Percentiles rank a stretch among this genome's conserved stretches.
phyloP scores from a whole-genome alignment of 1,284 basidiomycete genomes.

The Marasmius tenuissimus region DNA sequence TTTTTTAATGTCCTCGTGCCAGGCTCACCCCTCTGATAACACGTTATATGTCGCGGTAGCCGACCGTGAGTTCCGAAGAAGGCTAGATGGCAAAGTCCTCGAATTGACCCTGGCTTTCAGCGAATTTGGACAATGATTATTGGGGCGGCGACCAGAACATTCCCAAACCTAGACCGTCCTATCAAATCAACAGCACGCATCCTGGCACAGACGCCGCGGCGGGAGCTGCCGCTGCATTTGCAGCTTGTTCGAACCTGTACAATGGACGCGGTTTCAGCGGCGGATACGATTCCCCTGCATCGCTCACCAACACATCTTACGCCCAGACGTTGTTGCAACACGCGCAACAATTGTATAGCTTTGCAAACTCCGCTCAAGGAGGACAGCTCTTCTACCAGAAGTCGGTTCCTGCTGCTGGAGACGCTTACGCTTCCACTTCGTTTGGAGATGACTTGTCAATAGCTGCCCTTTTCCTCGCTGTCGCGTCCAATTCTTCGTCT shows the following conservation, averaged over 20 bases:
- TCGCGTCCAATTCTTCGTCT: constrained; percentile 63
- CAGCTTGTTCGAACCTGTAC: constrained; percentile 84
- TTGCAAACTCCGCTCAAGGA: constrained; percentile 65
- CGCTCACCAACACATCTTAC: constrained; percentile 76
- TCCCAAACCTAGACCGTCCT: constrained; percentile 72
- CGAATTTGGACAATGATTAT: constrained; percentile 70
- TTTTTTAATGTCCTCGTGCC: too few species aligned
- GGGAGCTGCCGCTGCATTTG: constrained; percentile 80
- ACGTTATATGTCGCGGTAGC: constrained; percentile 83
- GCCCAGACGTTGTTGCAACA: constrained; percentile 69
- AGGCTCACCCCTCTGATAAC: constrained; percentile 79
- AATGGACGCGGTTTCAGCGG: constrained; percentile 52
- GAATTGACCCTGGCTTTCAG: constrained; percentile 26
- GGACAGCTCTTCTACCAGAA: constrained; percentile 61
- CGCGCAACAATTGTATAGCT: constrained; percentile 71
- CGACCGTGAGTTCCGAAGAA: constrained; percentile 37
- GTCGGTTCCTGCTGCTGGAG: constrained; percentile 62
- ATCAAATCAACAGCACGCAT: constrained; percentile 72
- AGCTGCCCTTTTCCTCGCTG: constrained; percentile 75
- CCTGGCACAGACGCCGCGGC: constrained; percentile 92
- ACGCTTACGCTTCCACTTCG: constrained; percentile 73
- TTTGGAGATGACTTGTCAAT: constrained; percentile 72
- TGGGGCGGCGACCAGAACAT: constrained; percentile 89
- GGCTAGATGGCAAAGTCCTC: background rate
- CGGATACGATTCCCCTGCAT: constrained; percentile 56